Conservation (phyloP, 73 alveolate genomes). For the Durusdinium trenchii region DNA sequence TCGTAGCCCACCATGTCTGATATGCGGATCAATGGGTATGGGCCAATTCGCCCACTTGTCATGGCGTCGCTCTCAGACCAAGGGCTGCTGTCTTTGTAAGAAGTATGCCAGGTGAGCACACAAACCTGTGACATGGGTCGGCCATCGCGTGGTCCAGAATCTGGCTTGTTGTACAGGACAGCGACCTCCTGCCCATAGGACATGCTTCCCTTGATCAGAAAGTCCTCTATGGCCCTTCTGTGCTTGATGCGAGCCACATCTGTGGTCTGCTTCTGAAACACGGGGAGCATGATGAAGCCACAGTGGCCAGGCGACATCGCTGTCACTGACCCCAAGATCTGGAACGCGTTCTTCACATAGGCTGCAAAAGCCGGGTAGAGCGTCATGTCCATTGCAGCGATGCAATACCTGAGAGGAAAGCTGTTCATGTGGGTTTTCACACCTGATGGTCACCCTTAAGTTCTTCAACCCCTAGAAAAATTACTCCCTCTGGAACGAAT, state of each 20-base stretch:
- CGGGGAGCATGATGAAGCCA: background rate
- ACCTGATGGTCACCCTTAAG: no score
- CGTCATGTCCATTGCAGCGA: background rate
- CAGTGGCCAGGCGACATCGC: background rate
- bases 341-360: background rate
- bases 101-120: background rate
- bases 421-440: no score
- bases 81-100: background rate
- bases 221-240: background rate
- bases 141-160: background rate
- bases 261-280: background rate
- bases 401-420: background rate
- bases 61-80: background rate
- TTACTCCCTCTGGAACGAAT: no score
- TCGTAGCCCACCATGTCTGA: background rate
- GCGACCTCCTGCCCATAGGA: background rate
- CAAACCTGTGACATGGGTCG: background rate
- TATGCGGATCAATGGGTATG: background rate
- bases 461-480: no score
- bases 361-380: background rate
- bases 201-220: background rate
- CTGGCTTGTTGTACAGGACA: background rate
- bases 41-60: background rate
- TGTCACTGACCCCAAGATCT: background rate
- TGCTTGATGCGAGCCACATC: background rate